Evolutionary conservation across 106 monocot species (phyloP).

Genomic region (Dioscorea dumetorum): DNA sequence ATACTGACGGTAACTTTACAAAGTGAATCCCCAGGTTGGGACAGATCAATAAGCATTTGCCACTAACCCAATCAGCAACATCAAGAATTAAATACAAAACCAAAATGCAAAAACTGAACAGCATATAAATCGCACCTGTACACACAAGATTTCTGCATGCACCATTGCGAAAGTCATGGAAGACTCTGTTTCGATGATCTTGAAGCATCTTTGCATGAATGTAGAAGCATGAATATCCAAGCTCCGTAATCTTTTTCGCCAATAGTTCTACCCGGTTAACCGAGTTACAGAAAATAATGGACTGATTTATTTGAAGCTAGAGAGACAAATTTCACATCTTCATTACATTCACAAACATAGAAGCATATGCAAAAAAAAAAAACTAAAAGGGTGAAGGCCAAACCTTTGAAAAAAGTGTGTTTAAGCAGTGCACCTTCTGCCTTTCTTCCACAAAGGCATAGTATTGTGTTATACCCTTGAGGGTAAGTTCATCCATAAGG

Average conservation of each 20-base stretch:
- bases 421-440: conserved; percentile 93
- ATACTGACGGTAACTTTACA: too few species aligned
- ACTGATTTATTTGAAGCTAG: conserved; percentile 85
- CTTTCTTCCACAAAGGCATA: conserved; percentile 97
- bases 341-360: not conserved
- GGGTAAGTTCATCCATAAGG: conserved; percentile 94
- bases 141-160: conserved; percentile 97
- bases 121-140: conserved; percentile 40
- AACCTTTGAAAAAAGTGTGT: conserved; percentile 98
- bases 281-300: conserved; percentile 96
- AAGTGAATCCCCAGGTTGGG: too few species aligned
- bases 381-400: not conserved
- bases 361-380: not conserved
- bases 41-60: too few species aligned
- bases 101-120: not conserved
- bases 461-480: conserved; percentile 90
- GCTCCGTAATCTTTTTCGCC: conserved; percentile 91
- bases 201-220: conserved; percentile 92
- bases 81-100: too few species aligned
- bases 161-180: conserved; percentile 96
- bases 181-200: conserved; percentile 86
- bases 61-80: too few species aligned
- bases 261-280: conserved; percentile 90
- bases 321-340: conserved; percentile 1
- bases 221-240: conserved; percentile 95